phyloP scores from a whole-genome alignment of 2,329 filamentous ascomycete genomes.

The Aspergillus pseudoviridinutans region DNA sequence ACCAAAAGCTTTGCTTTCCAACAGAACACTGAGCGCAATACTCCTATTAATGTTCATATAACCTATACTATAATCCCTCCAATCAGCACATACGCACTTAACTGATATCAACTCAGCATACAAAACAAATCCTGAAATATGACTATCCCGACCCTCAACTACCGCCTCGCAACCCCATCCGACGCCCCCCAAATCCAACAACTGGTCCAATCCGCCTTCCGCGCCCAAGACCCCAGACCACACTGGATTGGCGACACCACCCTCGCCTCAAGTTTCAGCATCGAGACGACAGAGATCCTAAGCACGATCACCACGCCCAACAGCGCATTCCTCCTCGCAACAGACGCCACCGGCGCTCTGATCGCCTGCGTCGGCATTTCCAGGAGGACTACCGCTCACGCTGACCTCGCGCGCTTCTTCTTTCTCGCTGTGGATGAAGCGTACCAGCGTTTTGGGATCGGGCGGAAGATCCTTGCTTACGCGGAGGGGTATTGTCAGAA shows the following conservation, averaged over 20 bases:
- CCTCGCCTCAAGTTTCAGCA: slow-evolving; percentile 21
- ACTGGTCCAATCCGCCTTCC: slow-evolving; percentile 41
- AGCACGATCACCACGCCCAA: slow-evolving; percentile 25
- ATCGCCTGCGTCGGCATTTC: slow-evolving; percentile 19
- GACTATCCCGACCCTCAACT: too few relatives aligned
- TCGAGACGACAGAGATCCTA: slow-evolving; percentile 20
- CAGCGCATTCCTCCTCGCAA: slow-evolving; percentile 23
- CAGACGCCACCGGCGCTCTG: slow-evolving; percentile 3
- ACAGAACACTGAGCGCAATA: too few relatives aligned
- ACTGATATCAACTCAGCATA: too few relatives aligned
- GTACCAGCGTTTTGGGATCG: slow-evolving; percentile 21
- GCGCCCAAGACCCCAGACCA: slow-evolving; percentile 35
- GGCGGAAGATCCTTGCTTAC: slow-evolving; percentile 22
- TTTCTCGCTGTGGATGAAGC: not conserved
- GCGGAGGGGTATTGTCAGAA: slow-evolving; percentile 25
- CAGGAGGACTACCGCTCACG: not conserved
- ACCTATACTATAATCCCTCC: too few relatives aligned
- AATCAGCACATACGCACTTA: too few relatives aligned
- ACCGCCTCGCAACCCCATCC: slow-evolving; percentile 32
- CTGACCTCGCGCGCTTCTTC: not conserved
- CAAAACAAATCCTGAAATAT: too few relatives aligned
- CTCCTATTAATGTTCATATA: too few relatives aligned
- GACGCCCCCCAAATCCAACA: slow-evolving; percentile 36
- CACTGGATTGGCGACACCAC: slow-evolving; percentile 35
- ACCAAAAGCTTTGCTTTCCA: too few relatives aligned